phyloP scores from a whole-genome alignment of 257 asterid species.

The Cynanchum wilfordii region DNA sequence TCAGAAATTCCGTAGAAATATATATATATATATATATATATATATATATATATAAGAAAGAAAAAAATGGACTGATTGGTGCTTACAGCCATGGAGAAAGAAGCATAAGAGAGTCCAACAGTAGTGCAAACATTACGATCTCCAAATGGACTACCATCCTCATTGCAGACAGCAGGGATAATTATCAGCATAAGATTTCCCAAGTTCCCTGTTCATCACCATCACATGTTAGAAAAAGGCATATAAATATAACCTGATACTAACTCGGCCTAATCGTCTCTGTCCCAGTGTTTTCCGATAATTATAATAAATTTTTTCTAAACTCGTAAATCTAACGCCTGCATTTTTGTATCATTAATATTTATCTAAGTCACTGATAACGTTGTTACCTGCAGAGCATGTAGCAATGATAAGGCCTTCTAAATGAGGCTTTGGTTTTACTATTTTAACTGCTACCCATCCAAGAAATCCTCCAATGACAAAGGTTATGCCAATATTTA shows the following conservation, averaged over 20 bases:
- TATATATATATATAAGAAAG: rapidly evolving
- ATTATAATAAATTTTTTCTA: too few species aligned
- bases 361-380: not conserved
- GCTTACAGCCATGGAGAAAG: slow-evolving; percentile 89
- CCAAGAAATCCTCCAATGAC: slow-evolving; percentile 67
- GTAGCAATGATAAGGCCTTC: slow-evolving; percentile 63
- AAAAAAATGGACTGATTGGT: not conserved
- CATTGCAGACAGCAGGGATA: slow-evolving; percentile 71
- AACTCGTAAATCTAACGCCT: too few species aligned
- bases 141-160: slow-evolving; percentile 75
- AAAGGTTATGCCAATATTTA: slow-evolving; percentile 71
- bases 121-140: slow-evolving; percentile 45
- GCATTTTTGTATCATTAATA: too few species aligned
- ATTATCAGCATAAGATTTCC: slow-evolving; percentile 71
- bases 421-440: slow-evolving; percentile 60
- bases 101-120: slow-evolving; percentile 60
- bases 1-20: too few species aligned
- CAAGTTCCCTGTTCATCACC: slow-evolving; percentile 53
- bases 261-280: too few species aligned
- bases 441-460: slow-evolving; percentile 71
- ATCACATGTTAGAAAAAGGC: not conserved
- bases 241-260: too few species aligned
- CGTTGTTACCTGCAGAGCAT: slow-evolving; percentile 60
- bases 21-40: too few species aligned
- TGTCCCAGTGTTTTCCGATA: too few species aligned